Evolutionary conservation across 176 grass and related monocot species (phyloP).

Genomic region (Triticum dicoccoides): DNA sequence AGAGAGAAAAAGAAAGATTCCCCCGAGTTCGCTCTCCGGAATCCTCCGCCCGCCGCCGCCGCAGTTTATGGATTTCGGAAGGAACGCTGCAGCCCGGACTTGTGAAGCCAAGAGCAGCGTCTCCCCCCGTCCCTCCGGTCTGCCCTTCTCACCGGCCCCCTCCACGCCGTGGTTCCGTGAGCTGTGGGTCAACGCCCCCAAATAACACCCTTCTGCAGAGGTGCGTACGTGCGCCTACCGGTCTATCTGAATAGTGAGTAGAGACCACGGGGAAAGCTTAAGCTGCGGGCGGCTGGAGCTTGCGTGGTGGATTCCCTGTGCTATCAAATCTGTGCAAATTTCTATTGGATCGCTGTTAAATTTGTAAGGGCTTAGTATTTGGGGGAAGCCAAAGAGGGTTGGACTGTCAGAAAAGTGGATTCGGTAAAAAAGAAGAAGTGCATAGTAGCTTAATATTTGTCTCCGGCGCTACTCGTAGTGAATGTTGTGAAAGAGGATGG

Average conservation of each 20-base stretch:
- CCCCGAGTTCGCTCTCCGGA: conserved; percentile 20
- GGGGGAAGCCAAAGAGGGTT: neutral
- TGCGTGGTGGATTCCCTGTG: neutral
- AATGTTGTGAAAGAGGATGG: neutral
- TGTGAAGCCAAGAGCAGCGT: conserved; percentile 28
- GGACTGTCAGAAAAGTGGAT: neutral
- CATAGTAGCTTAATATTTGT: neutral
- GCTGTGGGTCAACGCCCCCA: conserved; percentile 54
- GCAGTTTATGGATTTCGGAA: conserved; percentile 52
- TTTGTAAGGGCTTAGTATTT: neutral
- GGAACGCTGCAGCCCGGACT: conserved; percentile 12
- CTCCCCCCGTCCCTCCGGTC: conserved; percentile 9
- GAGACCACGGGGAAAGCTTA: neutral
- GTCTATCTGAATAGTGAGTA: neutral
- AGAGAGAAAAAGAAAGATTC: neutral
- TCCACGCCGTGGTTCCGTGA: conserved; percentile 72
- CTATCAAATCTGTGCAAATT: neutral
- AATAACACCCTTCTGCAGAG: conserved; percentile 28
- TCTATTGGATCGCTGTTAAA: neutral
- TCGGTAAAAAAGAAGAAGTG: neutral
- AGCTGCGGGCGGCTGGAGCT: neutral
- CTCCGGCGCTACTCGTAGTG: neutral
- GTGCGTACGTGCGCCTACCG: neutral
- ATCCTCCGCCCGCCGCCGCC: conserved; percentile 29
- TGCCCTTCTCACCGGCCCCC: conserved; percentile 32